Conservation (phyloP, 345 rosid genomes). For the Salix exigua region DNA sequence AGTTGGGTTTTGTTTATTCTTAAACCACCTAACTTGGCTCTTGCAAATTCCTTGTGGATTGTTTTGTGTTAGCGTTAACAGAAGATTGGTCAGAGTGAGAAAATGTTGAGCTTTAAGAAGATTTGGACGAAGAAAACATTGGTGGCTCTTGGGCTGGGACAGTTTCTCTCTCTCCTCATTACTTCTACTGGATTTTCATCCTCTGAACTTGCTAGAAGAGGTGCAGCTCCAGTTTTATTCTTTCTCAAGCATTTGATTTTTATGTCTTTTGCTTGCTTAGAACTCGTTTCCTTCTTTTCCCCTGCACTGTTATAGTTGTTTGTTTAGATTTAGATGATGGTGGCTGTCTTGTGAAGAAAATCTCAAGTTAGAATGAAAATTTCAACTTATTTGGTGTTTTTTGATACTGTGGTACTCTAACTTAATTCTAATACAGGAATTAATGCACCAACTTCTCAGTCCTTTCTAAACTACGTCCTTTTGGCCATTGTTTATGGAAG, state of each 20-base stretch:
- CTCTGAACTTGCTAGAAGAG: slow-evolving; percentile 61
- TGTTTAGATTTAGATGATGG: background rate
- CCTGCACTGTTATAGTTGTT: background rate
- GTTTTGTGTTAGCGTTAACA: background rate
- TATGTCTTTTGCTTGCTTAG: background rate
- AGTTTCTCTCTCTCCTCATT: slow-evolving; percentile 59
- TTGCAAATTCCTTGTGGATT: background rate
- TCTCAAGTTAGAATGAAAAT: background rate
- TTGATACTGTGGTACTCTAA: background rate
- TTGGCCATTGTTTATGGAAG: slow-evolving; percentile 41
- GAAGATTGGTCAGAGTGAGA: background rate
- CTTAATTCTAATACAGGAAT: slow-evolving; percentile 28
- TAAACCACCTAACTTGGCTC: background rate
- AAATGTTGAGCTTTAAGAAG: slow-evolving; percentile 37
- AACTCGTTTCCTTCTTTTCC: background rate
- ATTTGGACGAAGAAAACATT: slow-evolving; percentile 52
- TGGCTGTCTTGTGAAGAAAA: background rate
- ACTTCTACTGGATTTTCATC: slow-evolving; percentile 53
- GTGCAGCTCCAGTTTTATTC: slow-evolving; percentile 23
- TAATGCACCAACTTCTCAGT: slow-evolving; percentile 50
- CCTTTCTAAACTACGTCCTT: slow-evolving; percentile 43
- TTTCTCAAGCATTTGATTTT: background rate
- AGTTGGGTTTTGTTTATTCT: background rate
- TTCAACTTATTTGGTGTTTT: background rate
- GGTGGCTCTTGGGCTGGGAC: slow-evolving; percentile 71